These are phyloP conservation scores for Pezicula radicicola DNA, from an alignment of 2,329 filamentous ascomycete species.

Conservation along the genomic window DNA sequence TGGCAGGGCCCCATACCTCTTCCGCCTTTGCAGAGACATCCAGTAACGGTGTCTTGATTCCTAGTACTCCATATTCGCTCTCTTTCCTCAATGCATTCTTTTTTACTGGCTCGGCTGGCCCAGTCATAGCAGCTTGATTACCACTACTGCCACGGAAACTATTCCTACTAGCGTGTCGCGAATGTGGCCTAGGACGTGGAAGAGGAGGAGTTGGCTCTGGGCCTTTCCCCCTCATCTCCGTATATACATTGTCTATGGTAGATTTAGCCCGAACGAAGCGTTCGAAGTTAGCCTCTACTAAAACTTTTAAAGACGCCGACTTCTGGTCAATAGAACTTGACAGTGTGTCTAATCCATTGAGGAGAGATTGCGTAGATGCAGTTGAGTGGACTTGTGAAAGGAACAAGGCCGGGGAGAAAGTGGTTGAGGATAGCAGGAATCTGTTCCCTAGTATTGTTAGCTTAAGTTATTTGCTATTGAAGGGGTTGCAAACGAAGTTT, in stretches of 20 bases:
- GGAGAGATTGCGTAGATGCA: slow-evolving; percentile 77
- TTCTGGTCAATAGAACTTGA: slow-evolving; percentile 96
- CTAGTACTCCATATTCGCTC: slow-evolving; percentile 83
- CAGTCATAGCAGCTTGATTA: slow-evolving; percentile 23
- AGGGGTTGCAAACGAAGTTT: slow-evolving; percentile 60
- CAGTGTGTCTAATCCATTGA: slow-evolving; percentile 80
- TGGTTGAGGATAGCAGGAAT: slow-evolving; percentile 92
- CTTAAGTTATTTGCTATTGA: slow-evolving; percentile 1
- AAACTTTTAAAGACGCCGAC: slow-evolving; percentile 89
- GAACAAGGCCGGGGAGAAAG: slow-evolving; percentile 89
- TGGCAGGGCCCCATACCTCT: slow-evolving; percentile 93
- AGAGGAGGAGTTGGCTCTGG: slow-evolving; percentile 43
- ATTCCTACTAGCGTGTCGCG: slow-evolving; percentile 31
- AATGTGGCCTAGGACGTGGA: slow-evolving; percentile 30
- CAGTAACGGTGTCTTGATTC: slow-evolving; percentile 82
- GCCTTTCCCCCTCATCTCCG: slow-evolving; percentile 84
- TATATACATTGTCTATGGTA: slow-evolving; percentile 98
- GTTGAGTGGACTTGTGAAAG: slow-evolving; percentile 87
- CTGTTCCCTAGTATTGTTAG: slow-evolving; percentile 63
- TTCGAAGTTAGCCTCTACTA: slow-evolving; percentile 98
- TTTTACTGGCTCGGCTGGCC: slow-evolving; percentile 55
- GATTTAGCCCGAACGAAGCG: slow-evolving; percentile 96
- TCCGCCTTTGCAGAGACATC: slow-evolving; percentile 93
- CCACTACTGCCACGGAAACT: slow-evolving; percentile 37
- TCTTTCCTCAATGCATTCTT: slow-evolving; percentile 93